Evolutionary conservation across 768 basidiomycete species (phyloP), one percentile per base, ranked within the genome.

Genomic region (Trametes cubensis): DNA sequence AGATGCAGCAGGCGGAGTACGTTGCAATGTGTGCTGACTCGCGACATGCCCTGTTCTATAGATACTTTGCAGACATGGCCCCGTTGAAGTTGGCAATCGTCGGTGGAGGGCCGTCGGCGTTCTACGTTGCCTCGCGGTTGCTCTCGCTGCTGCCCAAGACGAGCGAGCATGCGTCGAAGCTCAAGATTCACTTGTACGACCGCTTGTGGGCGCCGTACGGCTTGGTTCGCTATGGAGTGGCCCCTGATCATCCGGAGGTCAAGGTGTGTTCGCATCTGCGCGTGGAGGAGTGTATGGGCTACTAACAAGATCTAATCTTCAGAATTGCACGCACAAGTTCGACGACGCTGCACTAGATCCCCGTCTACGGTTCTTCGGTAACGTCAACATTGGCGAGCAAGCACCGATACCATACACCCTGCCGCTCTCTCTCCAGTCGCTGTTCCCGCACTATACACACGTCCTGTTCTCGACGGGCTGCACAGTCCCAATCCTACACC

Each of bases 301-400:
- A 58, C 23, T 11, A 2, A 26, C 26, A 41, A 52, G 6, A 5
- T 21, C n/a, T 7, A 11, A 6, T 11, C 11, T 2, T 21, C 64
- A 98, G 95, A 98, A 98, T 74, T 97, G 95, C 76, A 94, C 90
- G 23, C 86, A 96, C 76, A 98, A 96, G 79, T 98, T 99, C 67
- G 93, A 96, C 70, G 77, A 81, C 26, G 82, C 87, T 1, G 92
- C 94, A 0, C 64, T 74, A n/a, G 95, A 98, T 70, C 77, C 85
- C 0, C 85, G 95, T 2, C 87, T 98, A 67, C 79, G 82, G 20
- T 98, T 94, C 77, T 96, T 96, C 74, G 97, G 95, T 39, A 97
- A 98, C 70, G 88, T 96, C 15, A 85, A 90, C 61, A 73, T 92
- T 56, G 58, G 69, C 51, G 69, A 73, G 23, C 63, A 70, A 15